Percentiles rank a stretch among this genome's conserved stretches.
These are phyloP conservation scores for Alternaria sp. DNA, from an alignment of 2,329 filamentous ascomycete species.

Conservation along the genomic window DNA sequence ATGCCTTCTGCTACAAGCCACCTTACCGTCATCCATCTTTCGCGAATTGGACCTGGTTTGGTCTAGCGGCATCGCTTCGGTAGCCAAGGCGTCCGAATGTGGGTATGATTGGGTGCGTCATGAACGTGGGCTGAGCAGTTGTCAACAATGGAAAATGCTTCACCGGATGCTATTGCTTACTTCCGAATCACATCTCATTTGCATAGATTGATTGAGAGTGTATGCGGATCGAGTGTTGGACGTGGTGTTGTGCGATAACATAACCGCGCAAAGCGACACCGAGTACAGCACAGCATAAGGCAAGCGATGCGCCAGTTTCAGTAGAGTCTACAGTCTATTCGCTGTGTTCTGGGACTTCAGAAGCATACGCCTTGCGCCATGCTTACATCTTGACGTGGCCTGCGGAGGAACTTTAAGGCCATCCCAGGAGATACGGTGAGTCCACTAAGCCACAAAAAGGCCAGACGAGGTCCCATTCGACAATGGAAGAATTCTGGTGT, in stretches of 20 bases:
- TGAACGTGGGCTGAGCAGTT: background rate
- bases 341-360: background rate
- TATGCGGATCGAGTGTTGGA: background rate
- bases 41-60: conserved; percentile 2
- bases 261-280: background rate
- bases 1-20: conserved; percentile 2
- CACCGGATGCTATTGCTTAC: conserved; percentile 1
- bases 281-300: background rate
- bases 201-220: background rate
- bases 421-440: background rate
- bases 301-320: background rate
- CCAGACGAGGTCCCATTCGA: background rate
- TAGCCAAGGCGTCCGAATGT: conserved; percentile 7
- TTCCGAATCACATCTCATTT: background rate
- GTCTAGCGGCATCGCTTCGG: conserved; percentile 9
- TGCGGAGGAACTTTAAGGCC: conserved; percentile 3
- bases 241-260: background rate
- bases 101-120: background rate
- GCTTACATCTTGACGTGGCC: background rate
- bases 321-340: background rate
- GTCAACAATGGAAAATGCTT: background rate
- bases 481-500: background rate
- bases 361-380: background rate
- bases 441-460: background rate
- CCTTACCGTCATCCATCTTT: background rate